phyloP scores from a whole-genome alignment of 495 filamentous ascomycete genomes.

The Trichocladium uniseriatum region DNA sequence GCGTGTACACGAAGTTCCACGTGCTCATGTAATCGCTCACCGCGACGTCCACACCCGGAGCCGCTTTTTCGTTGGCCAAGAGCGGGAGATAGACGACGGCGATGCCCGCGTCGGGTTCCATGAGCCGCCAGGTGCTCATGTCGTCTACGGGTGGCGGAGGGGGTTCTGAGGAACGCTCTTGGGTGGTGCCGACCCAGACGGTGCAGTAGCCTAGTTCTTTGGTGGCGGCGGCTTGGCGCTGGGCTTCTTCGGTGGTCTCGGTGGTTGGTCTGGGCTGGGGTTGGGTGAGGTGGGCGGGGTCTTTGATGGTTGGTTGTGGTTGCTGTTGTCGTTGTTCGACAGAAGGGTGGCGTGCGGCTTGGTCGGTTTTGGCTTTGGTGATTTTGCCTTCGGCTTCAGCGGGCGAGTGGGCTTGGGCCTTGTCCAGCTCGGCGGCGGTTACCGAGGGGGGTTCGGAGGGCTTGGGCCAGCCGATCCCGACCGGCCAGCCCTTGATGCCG shows the following conservation, averaged over 20 bases:
- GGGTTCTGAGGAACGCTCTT: slow-evolving; percentile 54
- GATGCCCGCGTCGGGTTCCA: slow-evolving; percentile 71
- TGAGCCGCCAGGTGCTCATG: slow-evolving; percentile 63
- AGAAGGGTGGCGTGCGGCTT: slow-evolving; percentile 22
- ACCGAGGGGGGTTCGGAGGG: slow-evolving; percentile 41
- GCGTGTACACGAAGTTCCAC: slow-evolving; percentile 95
- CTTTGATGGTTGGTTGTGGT: too few relatives aligned
- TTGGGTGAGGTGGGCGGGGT: not conserved
- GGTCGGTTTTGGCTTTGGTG: slow-evolving; percentile 47
- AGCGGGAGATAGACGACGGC: slow-evolving; percentile 87
- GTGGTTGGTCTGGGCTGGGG: not conserved
- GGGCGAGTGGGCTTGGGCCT: slow-evolving; percentile 52
- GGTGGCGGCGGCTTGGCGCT: slow-evolving; percentile 33
- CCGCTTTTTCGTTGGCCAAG: slow-evolving; percentile 66
- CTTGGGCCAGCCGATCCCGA: slow-evolving; percentile 85
- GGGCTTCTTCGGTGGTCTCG: slow-evolving; percentile 15
- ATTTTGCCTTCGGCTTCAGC: slow-evolving; percentile 55
- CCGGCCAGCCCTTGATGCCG: slow-evolving; percentile 84
- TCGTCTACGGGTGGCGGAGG: slow-evolving; percentile 46
- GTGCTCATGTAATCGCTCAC: slow-evolving; percentile 79
- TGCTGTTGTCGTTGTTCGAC: too few relatives aligned
- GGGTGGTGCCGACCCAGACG: slow-evolving; percentile 81
- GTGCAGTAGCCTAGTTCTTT: slow-evolving; percentile 79
- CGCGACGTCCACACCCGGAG: slow-evolving; percentile 65
- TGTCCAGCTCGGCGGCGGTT: slow-evolving; percentile 54